A percentile compares a stretch with the other conserved stretches of the same genome.
phyloP scores from a whole-genome alignment of 495 filamentous ascomycete genomes.

The Xylaria venustula region DNA sequence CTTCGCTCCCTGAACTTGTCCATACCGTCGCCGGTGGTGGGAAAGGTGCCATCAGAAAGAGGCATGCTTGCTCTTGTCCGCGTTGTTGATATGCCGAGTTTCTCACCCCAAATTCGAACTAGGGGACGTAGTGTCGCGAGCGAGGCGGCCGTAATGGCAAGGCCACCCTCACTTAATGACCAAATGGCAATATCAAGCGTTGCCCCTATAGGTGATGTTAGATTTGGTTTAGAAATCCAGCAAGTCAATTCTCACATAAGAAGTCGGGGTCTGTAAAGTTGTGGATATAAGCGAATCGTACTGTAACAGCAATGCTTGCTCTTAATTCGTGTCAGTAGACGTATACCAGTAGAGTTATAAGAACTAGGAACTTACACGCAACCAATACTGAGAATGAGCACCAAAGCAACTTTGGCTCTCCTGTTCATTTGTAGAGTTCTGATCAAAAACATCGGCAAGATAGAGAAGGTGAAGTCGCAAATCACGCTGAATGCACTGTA shows the following conservation, averaged over 20 bases:
- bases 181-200: conserved; percentile 32
- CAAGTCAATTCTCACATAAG: conserved; percentile 11
- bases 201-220: neutral
- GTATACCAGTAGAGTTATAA: neutral
- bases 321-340: conserved; percentile 12
- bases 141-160: conserved; percentile 33
- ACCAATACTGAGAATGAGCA: conserved; percentile 21
- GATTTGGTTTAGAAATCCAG: neutral
- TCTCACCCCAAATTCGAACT: neutral
- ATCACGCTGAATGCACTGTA: conserved; percentile 27
- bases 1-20: neutral
- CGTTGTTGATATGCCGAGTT: neutral
- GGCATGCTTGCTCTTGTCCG: neutral
- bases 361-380: conserved; percentile 22
- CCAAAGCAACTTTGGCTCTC: conserved; percentile 22
- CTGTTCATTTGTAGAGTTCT: conserved; percentile 31
- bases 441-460: conserved; percentile 35
- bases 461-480: conserved; percentile 33
- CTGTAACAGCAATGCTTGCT: conserved; percentile 28
- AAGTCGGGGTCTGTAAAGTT: conserved; percentile 26
- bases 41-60: neutral
- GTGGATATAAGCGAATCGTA: conserved; percentile 28
- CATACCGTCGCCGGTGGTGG: neutral
- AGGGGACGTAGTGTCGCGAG: conserved; percentile 32
- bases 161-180: conserved; percentile 30